These are phyloP conservation scores for Radiomyces spectabilis DNA, from an alignment of 192 early-diverging fungal species.

Conservation along the genomic window DNA sequence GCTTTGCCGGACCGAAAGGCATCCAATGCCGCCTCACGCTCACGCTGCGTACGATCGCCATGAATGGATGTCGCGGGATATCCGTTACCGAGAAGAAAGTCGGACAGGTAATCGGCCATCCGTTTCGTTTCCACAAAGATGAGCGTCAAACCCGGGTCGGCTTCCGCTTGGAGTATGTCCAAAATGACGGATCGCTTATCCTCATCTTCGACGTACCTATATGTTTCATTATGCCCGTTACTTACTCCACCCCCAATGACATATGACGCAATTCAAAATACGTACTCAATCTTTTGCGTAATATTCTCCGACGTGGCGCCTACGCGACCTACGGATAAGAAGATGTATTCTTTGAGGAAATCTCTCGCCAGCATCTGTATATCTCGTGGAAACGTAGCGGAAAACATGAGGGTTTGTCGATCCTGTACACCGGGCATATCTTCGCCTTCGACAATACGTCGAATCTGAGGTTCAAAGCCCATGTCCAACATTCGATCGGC, in stretches of 20 bases:
- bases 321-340: conserved; percentile 87
- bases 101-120: conserved; percentile 84
- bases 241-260: too few relatives aligned
- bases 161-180: conserved; percentile 64
- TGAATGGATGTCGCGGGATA: conserved; percentile 73
- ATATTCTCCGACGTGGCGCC: conserved; percentile 95
- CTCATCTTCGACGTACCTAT: conserved; percentile 82
- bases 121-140: conserved; percentile 98
- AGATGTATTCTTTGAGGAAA: conserved; percentile 79
- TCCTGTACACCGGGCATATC: conserved; percentile 59
- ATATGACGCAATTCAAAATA: too few relatives aligned
- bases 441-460: conserved; percentile 77
- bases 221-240: too few relatives aligned
- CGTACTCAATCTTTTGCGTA: conserved; percentile 83
- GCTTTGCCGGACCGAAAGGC: conserved; percentile 50
- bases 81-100: conserved; percentile 65
- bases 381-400: conserved; percentile 86
- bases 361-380: conserved; percentile 81
- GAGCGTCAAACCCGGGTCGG: conserved; percentile 67
- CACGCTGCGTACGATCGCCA: conserved; percentile 54
- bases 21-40: conserved; percentile 57
- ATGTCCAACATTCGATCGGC: conserved; percentile 96
- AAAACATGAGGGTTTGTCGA: conserved; percentile 92
- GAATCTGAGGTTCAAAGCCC: conserved; percentile 90
- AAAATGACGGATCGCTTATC: conserved; percentile 89